Base-by-base conservation (phyloP, 176 grass and related monocot species). In the Triticum timopheevii region DNA sequence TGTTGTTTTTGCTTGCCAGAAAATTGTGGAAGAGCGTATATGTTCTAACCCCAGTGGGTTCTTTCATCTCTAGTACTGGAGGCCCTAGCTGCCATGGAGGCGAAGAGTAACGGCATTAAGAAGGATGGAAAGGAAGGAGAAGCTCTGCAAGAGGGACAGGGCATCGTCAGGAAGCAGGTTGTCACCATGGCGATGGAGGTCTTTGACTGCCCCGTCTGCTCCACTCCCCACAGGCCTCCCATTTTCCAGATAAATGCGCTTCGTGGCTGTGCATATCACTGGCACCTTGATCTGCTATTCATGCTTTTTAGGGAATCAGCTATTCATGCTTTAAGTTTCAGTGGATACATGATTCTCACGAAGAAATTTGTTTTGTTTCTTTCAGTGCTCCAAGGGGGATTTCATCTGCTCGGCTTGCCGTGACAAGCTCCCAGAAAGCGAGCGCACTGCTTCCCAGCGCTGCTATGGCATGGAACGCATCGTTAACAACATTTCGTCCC, bases 301-400 rank as follows among this genome's bases (percentile, higher is more conserved):
- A 35, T 35, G 34, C 34, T 35, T 35, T 35, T 35, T 35, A 3
- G 34, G 5, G 34, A 35, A 35, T 35, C 34, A 35, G 34, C 34
- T 35, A 35, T 35, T 35, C 11, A 64, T 1, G 61, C 0, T 64
- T 64, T 64, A 64, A 27, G 25, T 64, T 11, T 24, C 23, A 64
- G n/a, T 64, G 23, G 24, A 65, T 15, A 65, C 10, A 64, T 63
- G 61, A 63, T 12, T 63, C 61, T 25, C 61, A 63, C 1, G n/a
- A 23, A 22, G 9, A 10, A 63, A 8, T 63, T 64, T 25, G 10
- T 13, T 64, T 12, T 64, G 61, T 10, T 40, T 40, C 4, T 45
- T 73, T 45, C 39, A 87, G 85, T 87, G 85, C 62, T 15, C 28
- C 36, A n/a, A 81, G 30, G 77, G 85, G 3, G 56, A 87, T 62